A percentile compares a stretch with the other conserved stretches of the same genome.
Conservation (phyloP, 257 asterid species). For the Fraxinus cuspidata region DNA sequence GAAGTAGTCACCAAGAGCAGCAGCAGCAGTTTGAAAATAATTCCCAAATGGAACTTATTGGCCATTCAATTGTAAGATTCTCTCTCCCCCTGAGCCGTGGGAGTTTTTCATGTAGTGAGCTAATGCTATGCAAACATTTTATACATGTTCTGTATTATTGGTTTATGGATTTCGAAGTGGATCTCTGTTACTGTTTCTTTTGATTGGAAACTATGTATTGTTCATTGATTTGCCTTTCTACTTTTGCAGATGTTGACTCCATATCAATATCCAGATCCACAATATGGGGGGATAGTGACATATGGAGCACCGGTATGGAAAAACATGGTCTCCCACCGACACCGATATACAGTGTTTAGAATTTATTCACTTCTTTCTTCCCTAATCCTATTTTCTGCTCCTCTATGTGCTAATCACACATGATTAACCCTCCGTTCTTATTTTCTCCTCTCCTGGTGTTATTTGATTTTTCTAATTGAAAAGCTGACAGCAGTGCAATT, state of each 20-base stretch:
- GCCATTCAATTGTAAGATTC: conserved; percentile 73
- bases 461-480: not conserved
- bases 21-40: conserved; percentile 43
- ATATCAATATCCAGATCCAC: conserved; percentile 68
- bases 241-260: conserved; percentile 66
- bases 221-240: conserved; percentile 8
- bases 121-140: conserved; percentile 2
- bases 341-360: not conserved
- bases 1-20: conserved; percentile 43
- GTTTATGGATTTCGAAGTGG: not conserved
- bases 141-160: not conserved
- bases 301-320: conserved; percentile 73
- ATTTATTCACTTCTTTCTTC: not conserved
- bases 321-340: conserved; percentile 12
- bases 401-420: not conserved
- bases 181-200: not conserved
- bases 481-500: not conserved
- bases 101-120: conserved; percentile 6
- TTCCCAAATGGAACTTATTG: conserved; percentile 71
- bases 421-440: not conserved
- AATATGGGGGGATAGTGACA: conserved; percentile 60
- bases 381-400: conserved; percentile 5
- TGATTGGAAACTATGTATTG: not conserved
- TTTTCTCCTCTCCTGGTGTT: too few species aligned
- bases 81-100: conserved; percentile 8